Percentiles rank a stretch among this genome's conserved stretches.
Conservation (phyloP, 805 yeast genomes). For the Dipodascus albidus region DNA sequence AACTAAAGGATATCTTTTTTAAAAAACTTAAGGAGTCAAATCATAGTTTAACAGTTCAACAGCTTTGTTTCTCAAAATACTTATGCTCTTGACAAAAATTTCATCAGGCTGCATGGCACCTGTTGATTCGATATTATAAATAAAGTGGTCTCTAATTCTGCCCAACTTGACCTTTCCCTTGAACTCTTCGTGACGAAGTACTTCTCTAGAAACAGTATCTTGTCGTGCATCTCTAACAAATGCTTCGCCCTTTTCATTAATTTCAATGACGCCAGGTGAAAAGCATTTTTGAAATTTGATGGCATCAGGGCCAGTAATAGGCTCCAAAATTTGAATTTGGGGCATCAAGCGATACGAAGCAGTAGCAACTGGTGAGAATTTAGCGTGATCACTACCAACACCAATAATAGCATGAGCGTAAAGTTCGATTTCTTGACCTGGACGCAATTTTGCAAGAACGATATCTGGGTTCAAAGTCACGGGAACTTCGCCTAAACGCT, state of each 20-base stretch:
- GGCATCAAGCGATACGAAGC: constrained; percentile 94
- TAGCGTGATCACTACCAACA: constrained; percentile 90
- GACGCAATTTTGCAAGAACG: constrained; percentile 82
- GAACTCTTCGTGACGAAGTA: constrained; percentile 85
- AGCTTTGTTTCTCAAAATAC: constrained; percentile 69
- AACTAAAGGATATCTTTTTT: too few relatives aligned
- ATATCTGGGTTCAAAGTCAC: constrained; percentile 64
- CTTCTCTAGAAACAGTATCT: constrained; percentile 96
- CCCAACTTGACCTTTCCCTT: constrained; percentile 84
- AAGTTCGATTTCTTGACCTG: constrained; percentile 90
- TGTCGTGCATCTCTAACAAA: constrained; percentile 79
- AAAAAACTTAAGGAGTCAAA: neutral
- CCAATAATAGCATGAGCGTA: constrained; percentile 88
- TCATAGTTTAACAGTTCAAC: constrained; percentile 8
- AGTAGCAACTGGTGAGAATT: constrained; percentile 93
- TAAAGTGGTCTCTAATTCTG: constrained; percentile 83
- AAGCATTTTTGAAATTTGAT: constrained; percentile 76
- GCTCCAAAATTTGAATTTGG: constrained; percentile 60
- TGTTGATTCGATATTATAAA: constrained; percentile 86
- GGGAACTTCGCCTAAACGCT: constrained; percentile 59
- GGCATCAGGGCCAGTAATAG: constrained; percentile 71
- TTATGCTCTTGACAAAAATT: constrained; percentile 81
- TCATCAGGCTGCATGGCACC: constrained; percentile 98
- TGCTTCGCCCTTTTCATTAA: constrained; percentile 58
- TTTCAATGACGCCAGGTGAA: constrained; percentile 84